phyloP scores from a whole-genome alignment of 768 basidiomycete species.

The Xerocomus potaroensis region DNA sequence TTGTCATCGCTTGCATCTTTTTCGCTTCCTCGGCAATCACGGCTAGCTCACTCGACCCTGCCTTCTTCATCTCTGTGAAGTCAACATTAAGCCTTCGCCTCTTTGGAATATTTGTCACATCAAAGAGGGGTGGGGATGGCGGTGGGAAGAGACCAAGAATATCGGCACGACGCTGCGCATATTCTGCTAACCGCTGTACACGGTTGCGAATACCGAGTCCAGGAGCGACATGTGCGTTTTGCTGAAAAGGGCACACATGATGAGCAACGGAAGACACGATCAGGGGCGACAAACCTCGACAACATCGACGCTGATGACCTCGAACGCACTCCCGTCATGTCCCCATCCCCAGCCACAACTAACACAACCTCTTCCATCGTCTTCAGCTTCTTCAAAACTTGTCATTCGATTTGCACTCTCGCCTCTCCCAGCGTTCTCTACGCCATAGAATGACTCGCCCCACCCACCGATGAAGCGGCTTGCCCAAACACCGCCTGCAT shows the following conservation, averaged over 20 bases:
- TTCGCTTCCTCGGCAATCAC: slow-evolving; percentile 36
- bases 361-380: slow-evolving; percentile 58
- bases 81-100: slow-evolving; percentile 22
- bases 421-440: slow-evolving; percentile 28
- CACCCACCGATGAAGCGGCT: slow-evolving; percentile 41
- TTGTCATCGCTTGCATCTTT: slow-evolving; percentile 41
- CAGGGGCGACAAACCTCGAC: slow-evolving; percentile 53
- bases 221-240: slow-evolving; percentile 46
- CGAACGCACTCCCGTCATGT: slow-evolving; percentile 74
- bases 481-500: slow-evolving; percentile 32
- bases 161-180: slow-evolving; percentile 53
- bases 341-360: slow-evolving; percentile 76
- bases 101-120: slow-evolving; percentile 36
- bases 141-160: slow-evolving; percentile 32
- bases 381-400: slow-evolving; percentile 37
- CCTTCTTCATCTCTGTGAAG: slow-evolving; percentile 19
- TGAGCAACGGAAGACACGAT: too few relatives aligned
- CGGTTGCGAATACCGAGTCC: slow-evolving; percentile 60
- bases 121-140: slow-evolving; percentile 27
- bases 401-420: slow-evolving; percentile 24
- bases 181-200: slow-evolving; percentile 63
- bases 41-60: slow-evolving; percentile 18
- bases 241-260: too few relatives aligned
- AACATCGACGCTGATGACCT: slow-evolving; percentile 61
- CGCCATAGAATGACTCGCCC: slow-evolving; percentile 34